Conservation (phyloP, 441 rosid genomes). For the Rhodomyrtus psidioides region DNA sequence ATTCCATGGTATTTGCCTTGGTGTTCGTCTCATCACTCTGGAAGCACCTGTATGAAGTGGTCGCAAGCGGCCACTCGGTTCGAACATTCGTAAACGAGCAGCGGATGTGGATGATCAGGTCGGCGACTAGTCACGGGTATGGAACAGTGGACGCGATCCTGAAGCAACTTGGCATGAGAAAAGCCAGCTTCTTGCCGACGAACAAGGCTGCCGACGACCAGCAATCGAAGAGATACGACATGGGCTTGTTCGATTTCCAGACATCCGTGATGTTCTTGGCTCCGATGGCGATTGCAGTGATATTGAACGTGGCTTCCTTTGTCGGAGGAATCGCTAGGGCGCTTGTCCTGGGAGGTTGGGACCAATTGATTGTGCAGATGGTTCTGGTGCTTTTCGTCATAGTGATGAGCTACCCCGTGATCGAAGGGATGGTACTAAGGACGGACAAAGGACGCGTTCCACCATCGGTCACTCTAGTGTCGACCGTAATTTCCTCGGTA, state of each 20-base stretch:
- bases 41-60: constrained; percentile 19
- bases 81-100: constrained; percentile 18
- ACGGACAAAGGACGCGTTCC: constrained; percentile 33
- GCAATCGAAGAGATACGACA: constrained; percentile 11
- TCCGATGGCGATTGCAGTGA: constrained; percentile 14
- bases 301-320: constrained; percentile 20
- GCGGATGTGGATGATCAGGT: constrained; percentile 34
- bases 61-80: constrained; percentile 8
- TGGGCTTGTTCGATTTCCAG: constrained; percentile 28
- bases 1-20: constrained; percentile 6
- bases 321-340: constrained; percentile 9
- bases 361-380: constrained; percentile 12
- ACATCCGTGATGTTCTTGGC: constrained; percentile 21
- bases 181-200: constrained; percentile 31
- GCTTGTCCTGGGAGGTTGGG: constrained; percentile 7
- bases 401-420: constrained; percentile 16
- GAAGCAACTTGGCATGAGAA: constrained; percentile 17
- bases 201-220: constrained; percentile 23
- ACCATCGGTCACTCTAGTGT: constrained; percentile 5
- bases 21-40: constrained; percentile 11
- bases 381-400: constrained; percentile 21
- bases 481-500: not conserved
- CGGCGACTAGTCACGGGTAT: constrained; percentile 10
- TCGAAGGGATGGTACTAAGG: constrained; percentile 34
- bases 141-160: constrained; percentile 22